phyloP scores from a whole-genome alignment of 2,329 filamentous ascomycete species.

The Emmonsia crescens region DNA sequence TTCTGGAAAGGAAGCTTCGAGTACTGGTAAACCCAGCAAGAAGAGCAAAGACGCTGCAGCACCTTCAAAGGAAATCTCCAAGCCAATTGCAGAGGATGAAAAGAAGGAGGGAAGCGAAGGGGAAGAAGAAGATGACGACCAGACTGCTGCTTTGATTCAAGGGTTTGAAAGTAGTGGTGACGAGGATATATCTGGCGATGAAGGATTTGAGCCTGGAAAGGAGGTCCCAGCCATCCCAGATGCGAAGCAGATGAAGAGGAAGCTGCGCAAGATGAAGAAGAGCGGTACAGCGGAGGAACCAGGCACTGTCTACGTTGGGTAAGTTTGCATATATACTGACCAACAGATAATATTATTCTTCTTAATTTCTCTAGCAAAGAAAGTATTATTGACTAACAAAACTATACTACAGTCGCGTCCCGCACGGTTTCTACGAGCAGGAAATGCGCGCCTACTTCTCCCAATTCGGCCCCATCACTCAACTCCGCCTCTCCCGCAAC shows the following conservation, averaged over 20 bases:
- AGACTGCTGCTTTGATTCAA: conserved; percentile 43
- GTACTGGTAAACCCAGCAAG: conserved; percentile 18
- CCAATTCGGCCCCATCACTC: conserved; percentile 77
- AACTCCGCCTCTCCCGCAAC: conserved; percentile 77
- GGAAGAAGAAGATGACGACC: conserved; percentile 37
- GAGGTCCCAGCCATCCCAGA: conserved; percentile 34
- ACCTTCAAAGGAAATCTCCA: conserved; percentile 35
- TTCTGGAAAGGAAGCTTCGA: conserved; percentile 35
- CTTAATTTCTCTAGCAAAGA: neutral
- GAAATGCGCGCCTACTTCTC: conserved; percentile 90
- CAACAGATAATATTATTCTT: conserved; percentile 4
- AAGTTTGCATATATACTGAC: conserved; percentile 15
- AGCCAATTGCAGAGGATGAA: conserved; percentile 22
- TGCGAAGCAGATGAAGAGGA: conserved; percentile 38
- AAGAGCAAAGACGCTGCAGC: conserved; percentile 7
- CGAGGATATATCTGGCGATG: conserved; percentile 35
- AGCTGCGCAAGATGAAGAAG: conserved; percentile 42
- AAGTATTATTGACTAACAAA: neutral
- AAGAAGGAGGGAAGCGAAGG: conserved; percentile 20
- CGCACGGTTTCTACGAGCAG: conserved; percentile 93
- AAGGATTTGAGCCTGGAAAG: conserved; percentile 36
- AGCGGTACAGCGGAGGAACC: conserved; percentile 39
- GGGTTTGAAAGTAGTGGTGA: conserved; percentile 47
- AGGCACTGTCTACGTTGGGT: conserved; percentile 79
- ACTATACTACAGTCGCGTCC: conserved; percentile 51